Evolutionary conservation across 179 eudicot genomes (phyloP), one percentile per base, ranked within the genome.

Genomic region (Corrigiola litoralis): DNA sequence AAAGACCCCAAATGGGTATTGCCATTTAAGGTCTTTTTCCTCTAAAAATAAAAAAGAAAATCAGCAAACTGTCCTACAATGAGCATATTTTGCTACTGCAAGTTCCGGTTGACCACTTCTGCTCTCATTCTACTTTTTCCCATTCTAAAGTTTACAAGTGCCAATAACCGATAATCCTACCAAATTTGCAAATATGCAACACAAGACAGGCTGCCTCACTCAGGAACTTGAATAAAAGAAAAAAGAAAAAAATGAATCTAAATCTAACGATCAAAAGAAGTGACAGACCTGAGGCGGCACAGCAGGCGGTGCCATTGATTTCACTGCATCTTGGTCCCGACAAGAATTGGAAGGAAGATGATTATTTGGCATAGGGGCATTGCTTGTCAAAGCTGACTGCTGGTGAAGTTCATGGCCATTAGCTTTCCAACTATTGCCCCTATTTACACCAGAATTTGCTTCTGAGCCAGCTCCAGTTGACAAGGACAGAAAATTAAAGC

Each of bases 401-500:
- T 63, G 64, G 48, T 78, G 57, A 51, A 69, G 58, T 45, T 46
- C 69, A 17, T 71, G 75, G 47, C 67, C 59, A 40, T 72, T 72
- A 60, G 60, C 62, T 24, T 73, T 75, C 57, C 58, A 12, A 48
- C 55, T 21, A 16, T 48, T 52, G 54, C 65, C 73, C 17, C 65
- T 68, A 66, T 58, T 62, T 38, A 14, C 61, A 52, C 63, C 49
- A 51, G 45, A 38, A 21, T 65, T 65, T 55, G 58, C 61, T 51
- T 71, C 75, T 58, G 68, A 72, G 23, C 58, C 61, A 71, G 37
- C 66, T 73, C 83, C 72, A 47, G 73, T 68, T 32, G 78, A 75
- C 66, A 85, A 48, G 28, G 90, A 76, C 29, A 85, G 66, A 68
- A 82, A 82, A 77, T 79, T 78, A 41, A 50, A 61, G 58, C 74